phyloP scores from a whole-genome alignment of 805 yeast species.

The Metschnikowia dekortorum region DNA sequence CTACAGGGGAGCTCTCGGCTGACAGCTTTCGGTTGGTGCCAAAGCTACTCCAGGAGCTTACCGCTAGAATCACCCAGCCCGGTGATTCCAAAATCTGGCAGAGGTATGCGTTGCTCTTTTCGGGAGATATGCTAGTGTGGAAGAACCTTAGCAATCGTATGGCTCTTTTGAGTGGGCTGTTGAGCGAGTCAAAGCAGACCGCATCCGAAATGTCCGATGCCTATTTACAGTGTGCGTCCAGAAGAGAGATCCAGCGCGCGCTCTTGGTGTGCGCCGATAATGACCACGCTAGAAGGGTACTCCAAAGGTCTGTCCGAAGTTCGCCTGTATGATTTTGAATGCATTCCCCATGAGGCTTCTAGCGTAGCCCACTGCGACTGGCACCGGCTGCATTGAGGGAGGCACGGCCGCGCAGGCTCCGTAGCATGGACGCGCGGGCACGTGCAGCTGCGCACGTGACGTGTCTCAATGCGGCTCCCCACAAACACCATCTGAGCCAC shows the following conservation, averaged over 20 bases:
- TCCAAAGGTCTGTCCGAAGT: background rate
- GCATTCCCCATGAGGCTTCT: no score
- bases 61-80: constrained; percentile 30
- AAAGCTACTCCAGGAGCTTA: constrained; percentile 49
- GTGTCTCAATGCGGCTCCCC: background rate
- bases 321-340: no score
- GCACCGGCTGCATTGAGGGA: no score
- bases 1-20: constrained; percentile 41
- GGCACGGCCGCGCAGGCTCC: no score
- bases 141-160: constrained; percentile 49
- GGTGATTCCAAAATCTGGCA: constrained; percentile 47
- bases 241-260: constrained; percentile 63
- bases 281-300: constrained; percentile 6
- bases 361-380: no score
- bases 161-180: constrained; percentile 55
- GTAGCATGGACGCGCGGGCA: background rate
- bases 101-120: constrained; percentile 68
- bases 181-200: constrained; percentile 46
- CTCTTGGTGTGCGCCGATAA: constrained; percentile 54
- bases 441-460: background rate
- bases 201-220: constrained; percentile 51
- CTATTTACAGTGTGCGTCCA: constrained; percentile 43
- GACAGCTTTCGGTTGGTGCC: constrained; percentile 60
- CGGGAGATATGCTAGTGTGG: constrained; percentile 70
- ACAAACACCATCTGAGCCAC: constrained; percentile 1